These are phyloP conservation scores for Prototheca cutis DNA, from an alignment of 163 green algal genomes.

Conservation along the genomic window DNA sequence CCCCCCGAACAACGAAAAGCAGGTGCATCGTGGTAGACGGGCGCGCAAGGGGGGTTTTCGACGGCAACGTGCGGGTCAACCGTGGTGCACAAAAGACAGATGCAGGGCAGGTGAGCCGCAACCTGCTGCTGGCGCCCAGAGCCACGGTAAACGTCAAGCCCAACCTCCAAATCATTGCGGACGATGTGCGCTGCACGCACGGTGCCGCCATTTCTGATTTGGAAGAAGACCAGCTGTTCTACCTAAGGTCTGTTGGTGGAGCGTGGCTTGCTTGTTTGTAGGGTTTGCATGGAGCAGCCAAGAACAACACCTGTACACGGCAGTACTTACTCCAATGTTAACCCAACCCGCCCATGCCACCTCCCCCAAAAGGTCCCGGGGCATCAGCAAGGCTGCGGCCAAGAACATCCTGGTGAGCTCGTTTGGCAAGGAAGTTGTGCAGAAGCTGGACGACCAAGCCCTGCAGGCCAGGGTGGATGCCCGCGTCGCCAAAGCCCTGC, in stretches of 20 bases:
- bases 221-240: constrained; percentile 94
- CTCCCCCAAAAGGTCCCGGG: no score
- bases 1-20: no score
- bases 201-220: constrained; percentile 91
- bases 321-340: no score
- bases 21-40: constrained; percentile 66
- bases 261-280: not conserved
- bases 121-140: constrained; percentile 83
- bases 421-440: constrained; percentile 81
- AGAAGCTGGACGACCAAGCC: constrained; percentile 12
- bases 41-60: constrained; percentile 78
- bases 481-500: constrained; percentile 1
- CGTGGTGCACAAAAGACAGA: constrained; percentile 88
- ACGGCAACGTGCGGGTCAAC: constrained; percentile 89
- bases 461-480: constrained; percentile 15
- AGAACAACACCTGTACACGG: no score
- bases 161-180: constrained; percentile 96
- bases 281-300: not conserved
- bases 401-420: constrained; percentile 79
- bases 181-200: constrained; percentile 99
- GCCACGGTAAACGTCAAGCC: constrained; percentile 96
- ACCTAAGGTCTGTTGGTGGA: constrained; percentile 63
- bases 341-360: no score
- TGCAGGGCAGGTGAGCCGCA: constrained; percentile 90
- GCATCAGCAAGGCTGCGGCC: constrained; percentile 64